Evolutionary conservation across 148 eudicot genomes (phyloP), one percentile per base, ranked within the genome.

Genomic region (Cornus suecica): DNA sequence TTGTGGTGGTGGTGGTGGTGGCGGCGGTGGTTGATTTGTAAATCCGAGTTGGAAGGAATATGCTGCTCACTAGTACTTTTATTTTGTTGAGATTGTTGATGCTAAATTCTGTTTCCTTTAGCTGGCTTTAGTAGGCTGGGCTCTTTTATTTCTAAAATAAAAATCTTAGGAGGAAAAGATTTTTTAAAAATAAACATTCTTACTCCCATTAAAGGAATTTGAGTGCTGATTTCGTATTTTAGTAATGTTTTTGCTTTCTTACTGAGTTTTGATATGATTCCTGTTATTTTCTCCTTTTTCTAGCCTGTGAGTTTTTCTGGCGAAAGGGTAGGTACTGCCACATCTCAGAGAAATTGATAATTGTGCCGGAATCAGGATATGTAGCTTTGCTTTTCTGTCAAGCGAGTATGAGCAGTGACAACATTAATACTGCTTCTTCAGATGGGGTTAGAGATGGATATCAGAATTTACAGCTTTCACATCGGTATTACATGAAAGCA

Each of bases 401-500:
- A 80, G 58, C 18, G 76, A 75, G 48, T 37, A 91, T 91, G 97
- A 90, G 83, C 80, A 84, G 84, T 84, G 88, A 91, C 75, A 85
- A 86, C 73, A 83, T 78, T 78, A 70, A 76, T 76, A 80, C 76
- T 73, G 83, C 84, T 70, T 41, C 79, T 73, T 58, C 84, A 69
- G 82, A 88, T 76, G 87, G 86, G 75, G 66, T 76, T 52, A 87
- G 65, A 72, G 72, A 75, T 73, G 83, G 72, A 69, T 74, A 84
- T 66, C 86, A 88, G 74, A 87, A 85, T 83, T 85, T 77, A 80
- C 90, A 86, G 45, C 84, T 91, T 69, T 74, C 74, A 63, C 90
- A 88, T 70, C 97, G 98, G 98, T 93, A 89, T 64, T 20, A 45
- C 68, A 76, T 76, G 26, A 58, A 51, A 29, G 18, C 29, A 66